Evolutionary conservation across 2,329 filamentous ascomycete species (phyloP), one percentile per base, ranked within the genome.

Genomic region (Nigrospora oryzae): DNA sequence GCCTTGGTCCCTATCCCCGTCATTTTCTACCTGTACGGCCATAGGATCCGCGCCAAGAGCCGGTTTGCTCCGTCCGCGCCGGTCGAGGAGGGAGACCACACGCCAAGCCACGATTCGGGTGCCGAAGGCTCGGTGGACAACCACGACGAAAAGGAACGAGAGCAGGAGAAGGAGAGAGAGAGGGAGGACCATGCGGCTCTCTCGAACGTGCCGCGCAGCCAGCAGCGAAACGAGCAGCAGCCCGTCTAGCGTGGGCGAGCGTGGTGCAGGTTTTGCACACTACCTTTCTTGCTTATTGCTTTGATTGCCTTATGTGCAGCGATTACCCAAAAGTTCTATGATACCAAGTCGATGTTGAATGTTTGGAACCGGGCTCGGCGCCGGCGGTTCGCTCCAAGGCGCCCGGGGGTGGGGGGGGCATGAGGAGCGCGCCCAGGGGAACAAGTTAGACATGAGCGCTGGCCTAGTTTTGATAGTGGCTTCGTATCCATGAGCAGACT

Each of bases 1-100:
- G 61, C 66, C 0, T 64, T 84, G 13, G 69, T 80, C 0, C 81
- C 81, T 0, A 83, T 84, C 41, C 81, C 81, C 12, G 68, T 83
- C 42, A 57, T 77, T 50, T 84, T 84, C 56, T 79, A 75, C 60
- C 58, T 74, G 40, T 84, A 80, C 57, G 81, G 81, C 38, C 65
- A 64, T 57, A 70, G 61, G 58, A 77, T 85, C 49, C 69, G 81
- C 35, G 57, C 63, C 38, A 73, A 63, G 58, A 81, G 76, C 62
- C 61, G 67, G 36, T 80, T 74, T 53, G 79, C 79, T 0, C 79
- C 78, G 0, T 75, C 71, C 0, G 46, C 57, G 23, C 54, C 59
- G 4, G 45, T 52, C 39, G 15, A 19, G 13, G 39, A 12, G 2
- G 15, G 16, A 11, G 46, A 46, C 12, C 47, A 43, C 40, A 49